Evolutionary conservation across 805 yeast species (phyloP).

Genomic region (Yarrowia divulgata): DNA sequence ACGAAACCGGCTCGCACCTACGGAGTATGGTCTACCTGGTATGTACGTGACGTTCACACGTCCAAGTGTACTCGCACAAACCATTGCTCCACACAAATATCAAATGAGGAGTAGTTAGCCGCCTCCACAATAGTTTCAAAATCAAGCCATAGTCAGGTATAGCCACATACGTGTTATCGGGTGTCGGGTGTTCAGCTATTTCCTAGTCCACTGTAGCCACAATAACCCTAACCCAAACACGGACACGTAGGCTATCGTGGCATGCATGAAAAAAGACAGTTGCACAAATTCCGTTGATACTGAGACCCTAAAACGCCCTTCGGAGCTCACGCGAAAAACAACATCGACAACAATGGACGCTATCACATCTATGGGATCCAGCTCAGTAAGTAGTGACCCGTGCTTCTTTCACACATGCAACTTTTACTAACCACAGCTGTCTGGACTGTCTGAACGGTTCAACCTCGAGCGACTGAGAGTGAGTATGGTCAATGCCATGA

Average conservation of each 20-base stretch:
- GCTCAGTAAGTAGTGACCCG: conserved; percentile 20
- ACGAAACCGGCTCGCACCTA: too few species aligned
- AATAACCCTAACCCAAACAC: conserved; percentile 30
- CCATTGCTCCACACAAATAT: too few species aligned
- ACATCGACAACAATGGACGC: conserved; percentile 26
- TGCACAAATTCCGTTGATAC: conserved; percentile 24
- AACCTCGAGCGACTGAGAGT: conserved; percentile 59
- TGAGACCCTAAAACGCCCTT: conserved; percentile 1
- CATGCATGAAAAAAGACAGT: conserved; percentile 25
- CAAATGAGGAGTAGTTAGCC: too few species aligned
- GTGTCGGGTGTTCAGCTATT: too few species aligned
- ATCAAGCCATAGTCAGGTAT: too few species aligned
- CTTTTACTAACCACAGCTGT: conserved; percentile 36
- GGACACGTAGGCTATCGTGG: conserved; percentile 37
- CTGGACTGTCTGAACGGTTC: conserved; percentile 57
- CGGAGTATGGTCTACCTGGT: too few species aligned
- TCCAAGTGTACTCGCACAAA: too few species aligned
- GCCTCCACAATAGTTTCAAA: too few species aligned
- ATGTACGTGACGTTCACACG: too few species aligned
- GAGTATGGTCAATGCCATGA: conserved; percentile 43
- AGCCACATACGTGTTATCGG: too few species aligned
- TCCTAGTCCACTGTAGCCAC: too few species aligned
- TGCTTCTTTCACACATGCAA: neutral
- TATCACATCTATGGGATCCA: conserved; percentile 38
- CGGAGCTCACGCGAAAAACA: neutral